Evolutionary conservation across 75 land plant genomes (phyloP), one percentile per base, ranked within the genome.

Genomic region (Ceratopteris richardii): DNA sequence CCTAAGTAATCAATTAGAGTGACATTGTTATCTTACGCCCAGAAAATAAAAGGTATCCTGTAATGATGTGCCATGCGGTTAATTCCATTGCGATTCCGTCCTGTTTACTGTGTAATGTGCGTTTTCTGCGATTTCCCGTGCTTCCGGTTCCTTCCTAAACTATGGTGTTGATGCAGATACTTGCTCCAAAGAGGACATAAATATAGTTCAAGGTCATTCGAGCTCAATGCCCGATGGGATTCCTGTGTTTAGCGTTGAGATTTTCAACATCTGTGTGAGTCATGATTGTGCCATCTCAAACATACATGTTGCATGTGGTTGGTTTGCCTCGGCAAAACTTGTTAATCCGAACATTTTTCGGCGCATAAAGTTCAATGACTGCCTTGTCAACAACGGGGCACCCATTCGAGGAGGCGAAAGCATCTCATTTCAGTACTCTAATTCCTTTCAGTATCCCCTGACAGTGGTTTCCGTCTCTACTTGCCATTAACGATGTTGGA

Each of bases 221-320:
- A 62, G 73, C 61, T 60, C 77, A 26, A 60, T 69, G 42, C 77
- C 77, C 29, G 59, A 51, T 66, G 77, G 77, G 51, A 75, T 75
- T 22, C 75, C 75, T 27, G 69, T 67, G 13, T 69, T 60, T 47
- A 59, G 53, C 30, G 77, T 75, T 27, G 61, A 75, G 67, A 75
- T 75, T 51, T 26, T 71, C 75, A 76, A 76, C 57, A 61, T 61
- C 29, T 76, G 75, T 60, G 52, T 66, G 19, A 48, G 19, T n/a
- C n/a, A n/a, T 26, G 60, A 51, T 13, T 65, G 78, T 29, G 65
- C 67, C 33, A 41, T 72, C 28, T 37, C 65, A 18, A 56, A 65
- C 37, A 39, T 76, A 23, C 78, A 76, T 55, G 40, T 76, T 7
- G 54, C 75, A 18, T 76, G 78, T 47, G 78, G 78, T 5, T 71